Base-by-base conservation (phyloP, 306 rosid species). In the Fagus sylvatica region DNA sequence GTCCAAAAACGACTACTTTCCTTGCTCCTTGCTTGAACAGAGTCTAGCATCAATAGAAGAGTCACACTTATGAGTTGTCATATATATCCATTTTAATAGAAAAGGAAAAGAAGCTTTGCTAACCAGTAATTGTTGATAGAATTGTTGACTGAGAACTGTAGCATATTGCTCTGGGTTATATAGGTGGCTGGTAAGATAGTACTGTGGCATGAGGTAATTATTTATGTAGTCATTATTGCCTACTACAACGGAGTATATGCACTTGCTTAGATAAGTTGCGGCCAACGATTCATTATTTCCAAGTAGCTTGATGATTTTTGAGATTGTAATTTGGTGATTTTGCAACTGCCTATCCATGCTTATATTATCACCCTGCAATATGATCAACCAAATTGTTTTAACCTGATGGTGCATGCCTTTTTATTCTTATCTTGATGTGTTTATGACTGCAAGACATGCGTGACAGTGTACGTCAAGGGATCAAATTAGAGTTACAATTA, bases 171-270 rank as follows among this genome's bases (percentile, higher is more conserved):
- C 1, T 5, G 75, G 54, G 22, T 72, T 54, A 36, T 13, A 85
- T 11, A 8, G 12, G 8, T 0, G 2, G 51, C 82, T 53, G 3
- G 85, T 81, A 5, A 65, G 17, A 53, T 65, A 82, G 36, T 6
- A 12, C 3, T 2, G 8, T 17, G 79, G 79, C 60, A 37, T 16
- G 62, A 73, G 78, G 37, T 82, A 82, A 41, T 78, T 82, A 55
- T 60, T 53, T 6, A 69, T 1, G 61, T 77, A 82, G 71, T 82
- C 86, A 28, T 82, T 74, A 41, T 3, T 12, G 11, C 86, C 86
- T 3, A 74, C 74, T 3, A 17, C 73, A 39, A 74, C 73, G 2
- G 75, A 37, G 37, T 73, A 78, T 39, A 74, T 57, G 80, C 86
- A 82, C n/a, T 71, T 79, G 33, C 53, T 60, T 6, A 83, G 74